These are phyloP conservation scores for Leptodontidium sp. DNA, from an alignment of 2,329 filamentous ascomycete genomes.

Conservation along the genomic window DNA sequence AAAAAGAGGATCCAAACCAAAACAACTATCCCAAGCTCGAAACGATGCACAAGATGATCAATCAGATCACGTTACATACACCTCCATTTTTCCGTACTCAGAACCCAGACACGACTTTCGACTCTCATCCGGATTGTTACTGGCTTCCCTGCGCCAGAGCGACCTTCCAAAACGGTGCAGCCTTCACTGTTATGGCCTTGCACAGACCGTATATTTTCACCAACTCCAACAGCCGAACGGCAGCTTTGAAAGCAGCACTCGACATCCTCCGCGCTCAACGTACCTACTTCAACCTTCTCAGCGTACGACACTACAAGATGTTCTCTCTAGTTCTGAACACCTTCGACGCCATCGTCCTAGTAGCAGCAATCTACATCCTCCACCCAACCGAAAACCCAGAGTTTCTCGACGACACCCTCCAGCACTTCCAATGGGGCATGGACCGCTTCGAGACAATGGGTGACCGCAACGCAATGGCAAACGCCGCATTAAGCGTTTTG, in stretches of 20 bases:
- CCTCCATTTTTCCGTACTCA: constrained; percentile 62
- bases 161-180: constrained; percentile 55
- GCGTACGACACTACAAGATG: constrained; percentile 60
- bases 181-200: constrained; percentile 65
- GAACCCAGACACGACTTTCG: constrained; percentile 65
- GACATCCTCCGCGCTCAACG: constrained; percentile 64
- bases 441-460: constrained; percentile 66
- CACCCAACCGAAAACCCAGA: constrained; percentile 64
- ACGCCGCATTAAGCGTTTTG: constrained; percentile 62
- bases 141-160: constrained; percentile 61
- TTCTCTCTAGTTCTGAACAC: constrained; percentile 68
- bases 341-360: constrained; percentile 69
- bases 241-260: constrained; percentile 63
- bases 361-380: constrained; percentile 67
- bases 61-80: constrained; percentile 56
- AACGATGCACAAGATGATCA: constrained; percentile 59
- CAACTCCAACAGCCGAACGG: constrained; percentile 59
- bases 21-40: constrained; percentile 63
- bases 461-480: constrained; percentile 61
- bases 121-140: constrained; percentile 58
- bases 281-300: constrained; percentile 57
- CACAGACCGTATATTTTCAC: constrained; percentile 71
- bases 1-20: constrained; percentile 63
- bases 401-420: constrained; percentile 55
- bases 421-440: constrained; percentile 67